A percentile compares a stretch with the other conserved stretches of the same genome.
Evolutionary conservation across 192 early-diverging fungal genomes (phyloP).

Genomic region (Coemansia guatemalensis): DNA sequence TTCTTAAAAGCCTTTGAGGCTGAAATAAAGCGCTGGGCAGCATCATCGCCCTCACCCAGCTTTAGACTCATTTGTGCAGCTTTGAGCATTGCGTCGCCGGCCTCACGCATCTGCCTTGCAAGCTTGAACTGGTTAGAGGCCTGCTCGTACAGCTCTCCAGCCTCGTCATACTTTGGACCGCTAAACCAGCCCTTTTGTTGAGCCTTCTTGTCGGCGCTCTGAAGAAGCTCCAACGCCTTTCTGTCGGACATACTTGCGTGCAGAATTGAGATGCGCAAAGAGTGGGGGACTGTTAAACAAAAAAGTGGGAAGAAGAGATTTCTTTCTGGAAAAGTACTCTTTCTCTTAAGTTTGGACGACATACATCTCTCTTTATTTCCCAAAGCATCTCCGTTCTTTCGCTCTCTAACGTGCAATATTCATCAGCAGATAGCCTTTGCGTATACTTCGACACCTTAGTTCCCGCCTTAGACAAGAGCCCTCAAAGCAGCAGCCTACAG

Average conservation of each 20-base stretch:
- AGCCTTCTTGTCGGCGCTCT: slow-evolving; percentile 72
- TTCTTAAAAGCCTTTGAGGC: slow-evolving; percentile 94
- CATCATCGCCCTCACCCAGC: slow-evolving; percentile 82
- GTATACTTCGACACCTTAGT: no score
- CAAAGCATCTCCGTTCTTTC: neutral
- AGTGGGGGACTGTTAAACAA: neutral
- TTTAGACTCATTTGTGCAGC: slow-evolving; percentile 79
- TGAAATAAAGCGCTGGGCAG: slow-evolving; percentile 76
- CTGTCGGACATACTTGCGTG: slow-evolving; percentile 27
- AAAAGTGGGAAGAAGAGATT: neutral
- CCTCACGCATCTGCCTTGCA: slow-evolving; percentile 86
- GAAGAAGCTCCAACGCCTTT: slow-evolving; percentile 53
- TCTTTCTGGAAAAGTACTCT: no score
- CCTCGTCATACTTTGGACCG: slow-evolving; percentile 91
- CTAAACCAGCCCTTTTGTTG: slow-evolving; percentile 65
- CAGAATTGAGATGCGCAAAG: neutral
- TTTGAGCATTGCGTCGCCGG: slow-evolving; percentile 88
- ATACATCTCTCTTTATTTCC: no score
- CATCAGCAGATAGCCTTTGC: neutral
- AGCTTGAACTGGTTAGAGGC: slow-evolving; percentile 95
- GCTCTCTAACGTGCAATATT: slow-evolving; percentile 1
- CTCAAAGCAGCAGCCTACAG: no score
- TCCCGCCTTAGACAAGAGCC: no score
- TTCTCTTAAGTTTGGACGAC: no score
- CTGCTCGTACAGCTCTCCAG: slow-evolving; percentile 87